Conservation (phyloP, 2,329 filamentous ascomycete species). For the Akanthomyces uredinophilus region DNA sequence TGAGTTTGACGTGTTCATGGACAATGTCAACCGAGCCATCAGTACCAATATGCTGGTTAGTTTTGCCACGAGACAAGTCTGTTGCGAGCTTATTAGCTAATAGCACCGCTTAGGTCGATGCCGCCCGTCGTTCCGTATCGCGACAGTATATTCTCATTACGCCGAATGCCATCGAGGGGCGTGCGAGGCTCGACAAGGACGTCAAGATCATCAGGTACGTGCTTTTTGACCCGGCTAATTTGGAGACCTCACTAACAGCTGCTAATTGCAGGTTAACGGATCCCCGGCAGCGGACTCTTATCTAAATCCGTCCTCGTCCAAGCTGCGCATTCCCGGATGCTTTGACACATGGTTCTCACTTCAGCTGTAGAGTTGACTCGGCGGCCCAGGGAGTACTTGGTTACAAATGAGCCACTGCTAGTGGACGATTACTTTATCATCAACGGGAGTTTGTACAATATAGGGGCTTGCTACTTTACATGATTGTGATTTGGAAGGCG, state of each 20-base stretch:
- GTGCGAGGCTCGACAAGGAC: conserved; percentile 56
- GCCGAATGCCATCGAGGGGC: conserved; percentile 71
- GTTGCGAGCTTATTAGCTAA: background rate
- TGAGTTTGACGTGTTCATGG: conserved; percentile 99
- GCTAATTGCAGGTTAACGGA: conserved; percentile 46
- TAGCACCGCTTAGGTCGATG: conserved; percentile 60
- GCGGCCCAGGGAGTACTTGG: background rate
- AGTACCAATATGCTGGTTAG: conserved; percentile 89
- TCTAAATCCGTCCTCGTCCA: conserved; percentile 15
- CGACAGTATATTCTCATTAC: conserved; percentile 96
- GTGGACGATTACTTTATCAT: background rate
- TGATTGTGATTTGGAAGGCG: background rate
- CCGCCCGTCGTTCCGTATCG: conserved; percentile 79
- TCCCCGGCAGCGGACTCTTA: conserved; percentile 50
- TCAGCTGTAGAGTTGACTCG: background rate
- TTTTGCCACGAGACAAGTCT: conserved; percentile 18
- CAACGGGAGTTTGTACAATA: background rate
- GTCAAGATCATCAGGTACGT: conserved; percentile 71
- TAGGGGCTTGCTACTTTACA: background rate
- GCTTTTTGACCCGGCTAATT: background rate
- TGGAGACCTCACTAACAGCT: conserved; percentile 21
- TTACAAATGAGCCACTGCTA: background rate
- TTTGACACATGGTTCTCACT: background rate
- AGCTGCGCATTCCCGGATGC: background rate
- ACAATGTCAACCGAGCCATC: conserved; percentile 88